Evolutionary conservation across 2,329 filamentous ascomycete species (phyloP).

Genomic region (Alternaria sp.): DNA sequence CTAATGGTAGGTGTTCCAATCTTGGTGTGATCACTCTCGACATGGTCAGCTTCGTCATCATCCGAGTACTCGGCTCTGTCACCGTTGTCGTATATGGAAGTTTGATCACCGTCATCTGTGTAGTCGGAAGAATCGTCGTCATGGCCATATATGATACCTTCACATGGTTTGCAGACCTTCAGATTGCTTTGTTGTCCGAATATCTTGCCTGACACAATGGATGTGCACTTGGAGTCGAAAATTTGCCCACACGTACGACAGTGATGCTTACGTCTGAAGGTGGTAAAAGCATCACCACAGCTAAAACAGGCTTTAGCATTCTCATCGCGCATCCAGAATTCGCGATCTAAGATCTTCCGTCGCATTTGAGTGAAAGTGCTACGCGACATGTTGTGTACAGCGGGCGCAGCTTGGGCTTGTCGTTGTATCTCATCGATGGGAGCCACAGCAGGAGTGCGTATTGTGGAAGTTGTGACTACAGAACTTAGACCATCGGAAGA

Average conservation of each 20-base stretch:
- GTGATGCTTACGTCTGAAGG: slow-evolving; percentile 95
- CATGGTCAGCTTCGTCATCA: slow-evolving; percentile 34
- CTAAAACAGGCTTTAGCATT: slow-evolving; percentile 97
- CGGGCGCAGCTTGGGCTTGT: slow-evolving; percentile 28
- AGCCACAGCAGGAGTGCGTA: slow-evolving; percentile 41
- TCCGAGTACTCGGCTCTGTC: slow-evolving; percentile 34
- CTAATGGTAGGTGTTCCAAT: slow-evolving; percentile 68
- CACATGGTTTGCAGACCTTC: slow-evolving; percentile 90
- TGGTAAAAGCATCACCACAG: slow-evolving; percentile 88
- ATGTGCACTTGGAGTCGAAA: slow-evolving; percentile 95
- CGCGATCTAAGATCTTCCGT: slow-evolving; percentile 87
- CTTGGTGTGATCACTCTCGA: slow-evolving; percentile 51
- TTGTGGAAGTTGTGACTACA: slow-evolving; percentile 43
- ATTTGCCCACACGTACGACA: slow-evolving; percentile 97
- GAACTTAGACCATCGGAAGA: slow-evolving; percentile 57
- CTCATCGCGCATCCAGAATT: slow-evolving; percentile 99
- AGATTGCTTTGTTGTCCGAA: slow-evolving; percentile 88
- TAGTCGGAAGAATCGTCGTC: slow-evolving; percentile 93
- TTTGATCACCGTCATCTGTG: slow-evolving; percentile 77
- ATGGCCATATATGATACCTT: slow-evolving; percentile 87
- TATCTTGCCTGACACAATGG: slow-evolving; percentile 83
- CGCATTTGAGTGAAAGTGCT: slow-evolving; percentile 67
- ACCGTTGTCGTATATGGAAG: slow-evolving; percentile 61
- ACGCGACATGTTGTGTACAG: slow-evolving; percentile 51
- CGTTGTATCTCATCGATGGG: slow-evolving; percentile 45